Percentiles rank a stretch among this genome's conserved stretches.
phyloP scores from a whole-genome alignment of 345 rosid species.

The Raphanus raphanistrum region DNA sequence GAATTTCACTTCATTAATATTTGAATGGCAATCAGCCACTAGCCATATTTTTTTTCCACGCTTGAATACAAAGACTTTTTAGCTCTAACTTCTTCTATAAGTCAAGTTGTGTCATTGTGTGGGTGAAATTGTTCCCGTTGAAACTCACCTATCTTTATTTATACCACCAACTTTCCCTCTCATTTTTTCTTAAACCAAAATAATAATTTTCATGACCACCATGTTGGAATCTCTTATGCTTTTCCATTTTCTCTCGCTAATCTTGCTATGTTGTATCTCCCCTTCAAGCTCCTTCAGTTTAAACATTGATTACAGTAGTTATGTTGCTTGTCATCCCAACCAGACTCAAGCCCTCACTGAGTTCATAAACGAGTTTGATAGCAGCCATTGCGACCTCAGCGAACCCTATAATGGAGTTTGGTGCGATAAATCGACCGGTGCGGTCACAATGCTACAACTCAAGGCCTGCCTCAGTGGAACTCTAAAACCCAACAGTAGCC shows the following conservation, averaged over 20 bases:
- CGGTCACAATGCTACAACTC: background rate
- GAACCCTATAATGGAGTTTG: background rate
- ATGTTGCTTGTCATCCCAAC: background rate
- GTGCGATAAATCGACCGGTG: slow-evolving; percentile 1
- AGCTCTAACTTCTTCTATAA: too few relatives aligned
- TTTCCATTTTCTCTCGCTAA: slow-evolving; percentile 7
- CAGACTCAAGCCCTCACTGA: background rate
- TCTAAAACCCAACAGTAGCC: slow-evolving; percentile 24
- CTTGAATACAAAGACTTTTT: too few relatives aligned
- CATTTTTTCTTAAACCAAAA: background rate
- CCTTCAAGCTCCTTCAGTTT: background rate
- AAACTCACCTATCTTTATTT: too few relatives aligned
- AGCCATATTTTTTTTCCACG: too few relatives aligned
- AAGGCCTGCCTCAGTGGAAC: slow-evolving; percentile 8
- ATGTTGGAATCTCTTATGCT: background rate
- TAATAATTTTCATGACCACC: background rate
- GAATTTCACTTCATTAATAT: too few relatives aligned
- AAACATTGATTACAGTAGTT: background rate
- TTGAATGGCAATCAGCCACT: too few relatives aligned
- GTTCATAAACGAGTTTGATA: background rate
- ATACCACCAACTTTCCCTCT: background rate
- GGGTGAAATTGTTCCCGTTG: too few relatives aligned
- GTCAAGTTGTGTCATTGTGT: too few relatives aligned
- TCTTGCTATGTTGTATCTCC: background rate
- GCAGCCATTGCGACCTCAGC: background rate